Evolutionary conservation across 2,329 filamentous ascomycete species (phyloP).

Genomic region (Aureobasidium musti): DNA sequence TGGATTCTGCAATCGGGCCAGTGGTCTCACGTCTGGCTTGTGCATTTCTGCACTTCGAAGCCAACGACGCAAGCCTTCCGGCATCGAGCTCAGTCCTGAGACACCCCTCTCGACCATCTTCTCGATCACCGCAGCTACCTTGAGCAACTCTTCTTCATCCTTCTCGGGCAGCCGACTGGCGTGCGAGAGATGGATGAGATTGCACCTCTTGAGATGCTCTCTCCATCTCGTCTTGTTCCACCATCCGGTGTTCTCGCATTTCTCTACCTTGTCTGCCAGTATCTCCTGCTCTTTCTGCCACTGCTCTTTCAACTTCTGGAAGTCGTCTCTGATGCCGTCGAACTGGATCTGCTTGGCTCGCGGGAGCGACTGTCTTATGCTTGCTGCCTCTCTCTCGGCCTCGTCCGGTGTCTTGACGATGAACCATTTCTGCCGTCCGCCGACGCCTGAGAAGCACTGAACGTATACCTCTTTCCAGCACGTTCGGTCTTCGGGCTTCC

Average conservation of each 20-base stretch:
- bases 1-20: conserved; percentile 33
- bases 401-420: background rate
- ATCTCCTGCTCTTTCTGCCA: too few relatives aligned
- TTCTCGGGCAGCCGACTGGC: conserved; percentile 21
- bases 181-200: background rate
- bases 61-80: too few relatives aligned
- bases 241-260: too few relatives aligned
- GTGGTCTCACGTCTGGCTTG: conserved; percentile 29
- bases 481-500: background rate
- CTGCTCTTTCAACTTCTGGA: too few relatives aligned
- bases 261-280: too few relatives aligned
- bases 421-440: background rate
- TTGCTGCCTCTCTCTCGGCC: background rate
- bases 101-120: conserved; percentile 32
- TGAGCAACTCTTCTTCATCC: conserved; percentile 28
- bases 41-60: conserved; percentile 29
- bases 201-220: conserved; percentile 31
- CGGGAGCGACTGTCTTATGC: background rate
- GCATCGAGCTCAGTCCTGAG: conserved; percentile 30
- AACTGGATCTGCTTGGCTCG: background rate
- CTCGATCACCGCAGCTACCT: background rate
- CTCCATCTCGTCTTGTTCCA: conserved; percentile 31
- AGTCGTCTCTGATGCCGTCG: too few relatives aligned
- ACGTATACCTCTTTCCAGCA: conserved; percentile 8
- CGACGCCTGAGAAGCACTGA: background rate